Percentiles rank a stretch among this genome's conserved stretches.
phyloP scores from a whole-genome alignment of 106 monocot species.

The Acanthochlamys bracteata region DNA sequence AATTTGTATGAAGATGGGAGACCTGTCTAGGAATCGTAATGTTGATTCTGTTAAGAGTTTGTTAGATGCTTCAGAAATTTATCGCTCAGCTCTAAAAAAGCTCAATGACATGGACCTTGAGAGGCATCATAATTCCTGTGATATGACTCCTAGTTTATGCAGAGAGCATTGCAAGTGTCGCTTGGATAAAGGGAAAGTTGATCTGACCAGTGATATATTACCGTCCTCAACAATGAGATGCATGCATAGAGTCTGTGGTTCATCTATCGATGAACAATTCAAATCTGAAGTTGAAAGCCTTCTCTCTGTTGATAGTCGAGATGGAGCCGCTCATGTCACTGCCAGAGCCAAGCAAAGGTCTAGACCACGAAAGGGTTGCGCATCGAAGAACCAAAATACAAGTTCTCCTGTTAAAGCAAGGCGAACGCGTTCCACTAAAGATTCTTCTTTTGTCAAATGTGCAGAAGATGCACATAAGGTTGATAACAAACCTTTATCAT shows the following conservation, averaged over 20 bases:
- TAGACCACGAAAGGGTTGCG: slow-evolving; percentile 10
- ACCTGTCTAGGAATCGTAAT: slow-evolving; percentile 31
- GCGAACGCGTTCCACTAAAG: slow-evolving; percentile 24
- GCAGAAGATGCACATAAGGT: slow-evolving; percentile 3
- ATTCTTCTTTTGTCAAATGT: slow-evolving; percentile 6
- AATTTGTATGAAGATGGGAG: slow-evolving; percentile 56
- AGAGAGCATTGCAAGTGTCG: not conserved
- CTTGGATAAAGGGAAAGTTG: slow-evolving; percentile 1
- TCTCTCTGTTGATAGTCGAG: not conserved
- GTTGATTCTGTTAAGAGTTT: slow-evolving; percentile 7
- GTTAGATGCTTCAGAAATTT: slow-evolving; percentile 28
- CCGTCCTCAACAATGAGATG: not conserved
- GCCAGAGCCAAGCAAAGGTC: slow-evolving; percentile 16
- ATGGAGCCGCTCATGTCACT: slow-evolving; percentile 4
- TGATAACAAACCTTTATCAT: not conserved
- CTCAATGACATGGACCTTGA: slow-evolving; percentile 22
- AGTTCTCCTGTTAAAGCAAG: slow-evolving; percentile 14
- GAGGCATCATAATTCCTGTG: not conserved
- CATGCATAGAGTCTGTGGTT: slow-evolving; percentile 2
- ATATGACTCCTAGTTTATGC: not conserved
- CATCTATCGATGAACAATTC: slow-evolving; percentile 21
- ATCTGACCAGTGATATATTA: not conserved
- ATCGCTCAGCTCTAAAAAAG: slow-evolving; percentile 45
- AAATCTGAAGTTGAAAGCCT: not conserved
- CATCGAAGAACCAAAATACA: slow-evolving; percentile 7